Evolutionary conservation across 305 asterid genomes (phyloP), one percentile per base, ranked within the genome.

Genomic region (Fraxinus floribunda): DNA sequence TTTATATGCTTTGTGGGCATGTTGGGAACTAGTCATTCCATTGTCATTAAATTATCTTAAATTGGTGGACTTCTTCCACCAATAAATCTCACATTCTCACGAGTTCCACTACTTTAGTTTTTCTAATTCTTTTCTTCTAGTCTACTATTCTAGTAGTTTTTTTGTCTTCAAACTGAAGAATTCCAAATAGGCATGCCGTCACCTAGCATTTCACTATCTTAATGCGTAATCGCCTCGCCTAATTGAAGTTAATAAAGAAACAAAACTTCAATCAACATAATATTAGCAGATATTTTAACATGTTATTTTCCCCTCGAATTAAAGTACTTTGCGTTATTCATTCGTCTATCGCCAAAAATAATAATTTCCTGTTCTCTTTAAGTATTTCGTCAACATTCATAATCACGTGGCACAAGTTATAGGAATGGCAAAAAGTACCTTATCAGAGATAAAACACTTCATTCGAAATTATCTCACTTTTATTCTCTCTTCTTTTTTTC

Each of bases 111-210:
- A 86, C 88, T 38, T 74, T 34, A 4, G 44, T 35, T 83, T 55
- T 8, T 79, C 55, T 49, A 15, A 11, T 4, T 15, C 60, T 4
- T 62, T 3, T 38, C 44, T 87, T 90, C 89, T 85, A 80, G 83
- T 83, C 46, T 80, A 80, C 46, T 80, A 80, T 86, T 90, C 86
- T 55, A 85, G 68, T 82, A 86, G 87, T 86, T 86, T 86, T 85
- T 13, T 32, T 3, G 4, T 32, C 34, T 32, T 68, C 38, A 68
- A n/a, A 15, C 18, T 46, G 57, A 46, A 75, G 87, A 89, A 87
- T 87, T 94, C 94, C 87, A 92, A 87, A 74, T 89, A 85, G 85
- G 90, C 87, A 88, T 91, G 90, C 89, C 83, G 78, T 82, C 85
- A 85, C 86, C 85, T 60, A 15, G 20, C 60, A 85, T 85, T 79